These are phyloP conservation scores for Platanthera zijinensis DNA, from an alignment of 106 monocot species.

Conservation along the genomic window DNA sequence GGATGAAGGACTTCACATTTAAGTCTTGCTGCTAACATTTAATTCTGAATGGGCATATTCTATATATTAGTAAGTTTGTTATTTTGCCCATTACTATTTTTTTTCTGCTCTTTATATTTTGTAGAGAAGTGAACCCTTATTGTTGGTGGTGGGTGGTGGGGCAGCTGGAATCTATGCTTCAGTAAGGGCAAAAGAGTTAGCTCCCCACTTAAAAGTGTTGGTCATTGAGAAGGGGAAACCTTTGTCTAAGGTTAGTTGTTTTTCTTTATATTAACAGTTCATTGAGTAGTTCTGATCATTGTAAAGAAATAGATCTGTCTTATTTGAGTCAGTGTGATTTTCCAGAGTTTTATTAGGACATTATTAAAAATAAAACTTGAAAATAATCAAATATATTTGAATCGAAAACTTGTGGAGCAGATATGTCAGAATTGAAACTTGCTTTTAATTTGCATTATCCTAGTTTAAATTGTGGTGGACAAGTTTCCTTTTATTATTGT, in stretches of 20 bases:
- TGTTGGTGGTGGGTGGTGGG: constrained; percentile 88
- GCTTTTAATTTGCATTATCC: background rate
- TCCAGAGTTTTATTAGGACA: no score
- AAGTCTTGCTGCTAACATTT: background rate
- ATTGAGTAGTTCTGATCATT: no score
- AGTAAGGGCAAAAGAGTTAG: constrained; percentile 65
- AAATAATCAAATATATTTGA: no score
- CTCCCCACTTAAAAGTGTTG: constrained; percentile 64
- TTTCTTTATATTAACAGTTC: background rate
- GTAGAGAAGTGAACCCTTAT: constrained; percentile 42
- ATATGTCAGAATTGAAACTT: background rate
- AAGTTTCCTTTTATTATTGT: background rate
- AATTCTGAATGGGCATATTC: background rate
- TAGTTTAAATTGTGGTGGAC: background rate
- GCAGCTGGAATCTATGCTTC: constrained; percentile 92
- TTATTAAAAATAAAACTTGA: no score
- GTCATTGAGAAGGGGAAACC: constrained; percentile 89
- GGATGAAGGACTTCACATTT: background rate
- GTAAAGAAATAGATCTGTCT: no score
- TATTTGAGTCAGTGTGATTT: no score
- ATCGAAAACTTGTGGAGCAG: no score
- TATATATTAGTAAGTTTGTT: background rate
- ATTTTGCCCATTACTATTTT: background rate
- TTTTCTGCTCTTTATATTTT: background rate
- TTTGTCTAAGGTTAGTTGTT: constrained; percentile 66